A percentile compares a stretch with the other conserved stretches of the same genome.
Evolutionary conservation across 768 basidiomycete species (phyloP).

Genomic region (Suillus tomentosus): DNA sequence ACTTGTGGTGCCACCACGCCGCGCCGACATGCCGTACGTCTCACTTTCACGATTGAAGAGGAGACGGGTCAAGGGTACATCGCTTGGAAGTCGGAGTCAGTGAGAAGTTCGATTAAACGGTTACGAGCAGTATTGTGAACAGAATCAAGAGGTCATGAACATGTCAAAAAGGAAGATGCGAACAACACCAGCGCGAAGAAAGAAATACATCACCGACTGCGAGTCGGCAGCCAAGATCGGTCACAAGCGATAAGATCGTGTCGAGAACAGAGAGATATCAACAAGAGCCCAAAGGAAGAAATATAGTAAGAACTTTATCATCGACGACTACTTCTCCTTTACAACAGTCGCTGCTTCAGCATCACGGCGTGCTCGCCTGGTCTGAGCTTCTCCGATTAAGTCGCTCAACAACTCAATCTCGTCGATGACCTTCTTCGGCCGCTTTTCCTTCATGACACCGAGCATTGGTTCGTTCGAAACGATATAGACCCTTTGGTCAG

Average conservation of each 20-base stretch:
- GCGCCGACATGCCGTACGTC: neutral
- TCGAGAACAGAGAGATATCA: neutral
- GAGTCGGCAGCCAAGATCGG: neutral
- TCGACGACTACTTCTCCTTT: neutral
- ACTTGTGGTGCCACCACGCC: neutral
- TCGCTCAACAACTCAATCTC: conserved; percentile 31
- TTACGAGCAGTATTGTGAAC: neutral
- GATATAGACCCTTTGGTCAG: conserved; percentile 33
- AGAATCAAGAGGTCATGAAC: neutral
- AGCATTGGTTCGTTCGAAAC: conserved; percentile 28
- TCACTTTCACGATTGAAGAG: neutral
- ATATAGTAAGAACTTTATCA: neutral
- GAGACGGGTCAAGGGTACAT: neutral
- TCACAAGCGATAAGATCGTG: neutral
- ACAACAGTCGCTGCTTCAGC: too few relatives aligned
- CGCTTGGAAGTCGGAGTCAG: neutral
- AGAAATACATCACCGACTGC: neutral
- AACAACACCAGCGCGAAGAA: neutral
- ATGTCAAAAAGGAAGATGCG: neutral
- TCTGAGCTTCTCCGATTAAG: conserved; percentile 22
- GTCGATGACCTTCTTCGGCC: conserved; percentile 29
- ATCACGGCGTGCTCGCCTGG: conserved; percentile 2
- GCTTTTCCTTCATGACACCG: conserved; percentile 29
- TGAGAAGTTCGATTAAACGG: neutral
- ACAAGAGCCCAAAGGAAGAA: neutral